Percentiles rank a stretch among this genome's conserved stretches.
Conservation (phyloP, 1,139 yeast genomes). For the Magnusiomyces suaveolens region DNA sequence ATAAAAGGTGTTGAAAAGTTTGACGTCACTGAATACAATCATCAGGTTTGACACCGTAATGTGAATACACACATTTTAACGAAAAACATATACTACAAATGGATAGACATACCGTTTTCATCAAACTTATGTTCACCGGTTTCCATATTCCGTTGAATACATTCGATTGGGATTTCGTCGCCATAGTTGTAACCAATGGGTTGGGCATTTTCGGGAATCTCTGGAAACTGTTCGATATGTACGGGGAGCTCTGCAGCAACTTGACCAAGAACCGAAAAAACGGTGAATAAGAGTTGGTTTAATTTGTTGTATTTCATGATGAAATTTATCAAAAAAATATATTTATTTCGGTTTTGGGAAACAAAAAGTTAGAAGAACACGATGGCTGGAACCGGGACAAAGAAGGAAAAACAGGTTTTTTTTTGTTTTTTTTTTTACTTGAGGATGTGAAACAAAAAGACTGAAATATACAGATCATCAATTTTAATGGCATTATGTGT, state of each 20-base stretch:
- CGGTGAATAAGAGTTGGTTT: not conserved
- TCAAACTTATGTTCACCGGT: constrained; percentile 70
- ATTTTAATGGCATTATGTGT: not conserved
- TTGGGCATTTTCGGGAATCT: constrained; percentile 5
- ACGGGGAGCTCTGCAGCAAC: constrained; percentile 3
- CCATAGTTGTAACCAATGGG: constrained; percentile 32
- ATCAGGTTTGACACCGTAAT: too few species aligned
- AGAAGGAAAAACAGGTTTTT: too few species aligned
- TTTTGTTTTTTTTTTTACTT: too few species aligned
- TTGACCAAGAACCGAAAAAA: not conserved
- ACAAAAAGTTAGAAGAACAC: not conserved
- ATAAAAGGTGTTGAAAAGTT: too few species aligned
- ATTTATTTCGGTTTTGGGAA: too few species aligned
- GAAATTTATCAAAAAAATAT: too few species aligned
- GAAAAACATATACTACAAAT: too few species aligned
- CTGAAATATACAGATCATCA: not conserved
- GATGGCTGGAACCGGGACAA: too few species aligned
- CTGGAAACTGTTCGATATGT: constrained; percentile 12
- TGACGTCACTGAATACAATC: too few species aligned
- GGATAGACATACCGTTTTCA: constrained; percentile 33
- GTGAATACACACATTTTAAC: too few species aligned
- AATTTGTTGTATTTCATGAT: not conserved
- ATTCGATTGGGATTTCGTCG: constrained; percentile 45
- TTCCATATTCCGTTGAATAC: constrained; percentile 60
- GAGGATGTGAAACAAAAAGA: too few species aligned